Conservation (phyloP, 1,139 yeast species). For the Lodderomyces margitis region DNA sequence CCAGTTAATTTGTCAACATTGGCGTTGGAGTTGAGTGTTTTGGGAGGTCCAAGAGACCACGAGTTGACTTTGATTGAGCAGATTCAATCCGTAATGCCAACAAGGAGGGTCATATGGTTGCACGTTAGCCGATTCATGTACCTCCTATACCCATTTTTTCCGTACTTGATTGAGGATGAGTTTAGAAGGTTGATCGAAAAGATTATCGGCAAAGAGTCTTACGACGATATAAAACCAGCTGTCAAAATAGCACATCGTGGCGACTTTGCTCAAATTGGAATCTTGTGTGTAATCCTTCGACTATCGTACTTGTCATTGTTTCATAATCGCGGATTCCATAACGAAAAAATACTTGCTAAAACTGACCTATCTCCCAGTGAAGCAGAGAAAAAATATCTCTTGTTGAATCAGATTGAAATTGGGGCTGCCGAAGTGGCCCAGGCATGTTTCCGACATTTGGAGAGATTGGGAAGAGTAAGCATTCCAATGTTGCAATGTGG, state of each 20-base stretch:
- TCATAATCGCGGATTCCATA: slow-evolving; percentile 31
- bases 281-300: slow-evolving; percentile 29
- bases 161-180: slow-evolving; percentile 30
- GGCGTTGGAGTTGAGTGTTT: slow-evolving; percentile 23
- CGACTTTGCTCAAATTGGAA: slow-evolving; percentile 35
- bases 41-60: slow-evolving; percentile 25
- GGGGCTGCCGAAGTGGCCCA: slow-evolving; percentile 28
- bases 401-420: slow-evolving; percentile 28
- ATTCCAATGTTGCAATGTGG: slow-evolving; percentile 32
- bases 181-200: slow-evolving; percentile 20
- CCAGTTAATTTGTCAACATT: slow-evolving; percentile 18
- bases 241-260: slow-evolving; percentile 23
- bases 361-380: slow-evolving; percentile 17
- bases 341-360: slow-evolving; percentile 24
- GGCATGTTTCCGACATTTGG: slow-evolving; percentile 28
- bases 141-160: slow-evolving; percentile 27
- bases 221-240: slow-evolving; percentile 15
- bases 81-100: slow-evolving; percentile 31
- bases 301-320: slow-evolving; percentile 33
- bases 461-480: slow-evolving; percentile 23
- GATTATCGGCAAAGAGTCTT: slow-evolving; percentile 28
- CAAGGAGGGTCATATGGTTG: slow-evolving; percentile 26
- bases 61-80: slow-evolving; percentile 27
- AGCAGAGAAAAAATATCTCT: slow-evolving; percentile 31
- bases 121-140: slow-evolving; percentile 27